Percentiles rank a stretch among this genome's conserved stretches.
Evolutionary conservation across 2,329 filamentous ascomycete genomes (phyloP).

Genomic region (Huntiella moniliformis): DNA sequence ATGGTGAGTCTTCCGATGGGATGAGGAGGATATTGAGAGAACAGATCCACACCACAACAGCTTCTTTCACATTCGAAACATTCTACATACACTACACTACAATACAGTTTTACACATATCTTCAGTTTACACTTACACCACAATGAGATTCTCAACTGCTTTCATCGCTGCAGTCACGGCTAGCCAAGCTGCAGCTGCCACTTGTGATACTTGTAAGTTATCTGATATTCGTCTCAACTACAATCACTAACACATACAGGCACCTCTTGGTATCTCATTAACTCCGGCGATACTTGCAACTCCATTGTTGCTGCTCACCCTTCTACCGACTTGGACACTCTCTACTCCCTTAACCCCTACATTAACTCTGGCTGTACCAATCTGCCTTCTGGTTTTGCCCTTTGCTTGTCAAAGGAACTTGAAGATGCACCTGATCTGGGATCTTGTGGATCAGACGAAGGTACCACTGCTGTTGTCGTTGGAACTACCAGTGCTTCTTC

Average conservation of each 20-base stretch:
- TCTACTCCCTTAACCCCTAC: conserved; percentile 5
- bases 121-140: not conserved
- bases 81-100: too few species aligned
- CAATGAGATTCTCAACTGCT: conserved; percentile 5
- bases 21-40: too few species aligned
- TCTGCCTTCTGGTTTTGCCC: conserved; percentile 4
- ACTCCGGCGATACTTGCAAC: conserved; percentile 9
- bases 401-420: conserved; percentile 1
- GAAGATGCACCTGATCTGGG: too few species aligned
- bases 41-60: too few species aligned
- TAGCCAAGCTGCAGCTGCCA: not conserved
- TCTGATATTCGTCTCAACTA: not conserved
- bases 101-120: too few species aligned
- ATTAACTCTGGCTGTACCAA: conserved; percentile 10
- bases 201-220: conserved; percentile 1
- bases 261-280: conserved; percentile 8
- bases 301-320: conserved; percentile 1
- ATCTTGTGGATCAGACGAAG: too few species aligned
- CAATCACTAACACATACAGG: not conserved
- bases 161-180: not conserved
- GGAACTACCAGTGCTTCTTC: too few species aligned
- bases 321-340: conserved; percentile 1
- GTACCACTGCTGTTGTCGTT: too few species aligned
- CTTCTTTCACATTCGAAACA: too few species aligned
- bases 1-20: too few species aligned